Evolutionary conservation across 306 rosid species (phyloP).

Genomic region (Malus asiatica): DNA sequence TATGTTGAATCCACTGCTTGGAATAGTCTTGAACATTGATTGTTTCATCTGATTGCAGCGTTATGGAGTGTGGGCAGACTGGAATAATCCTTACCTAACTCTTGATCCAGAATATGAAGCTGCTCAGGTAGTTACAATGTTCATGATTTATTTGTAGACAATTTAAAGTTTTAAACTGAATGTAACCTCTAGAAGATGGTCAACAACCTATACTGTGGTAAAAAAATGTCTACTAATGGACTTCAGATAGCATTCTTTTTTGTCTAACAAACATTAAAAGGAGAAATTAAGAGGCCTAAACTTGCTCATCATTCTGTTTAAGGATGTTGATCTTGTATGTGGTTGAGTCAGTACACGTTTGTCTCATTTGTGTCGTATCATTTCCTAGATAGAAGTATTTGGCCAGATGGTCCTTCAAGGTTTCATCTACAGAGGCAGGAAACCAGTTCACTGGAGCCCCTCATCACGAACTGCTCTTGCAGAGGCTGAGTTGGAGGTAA

Average conservation of each 20-base stretch:
- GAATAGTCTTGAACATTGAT: constrained; percentile 13
- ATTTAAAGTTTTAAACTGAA: constrained; percentile 5
- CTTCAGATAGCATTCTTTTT: neutral
- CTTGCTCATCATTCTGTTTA: neutral
- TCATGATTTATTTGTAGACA: constrained; percentile 14
- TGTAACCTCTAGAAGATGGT: constrained; percentile 1
- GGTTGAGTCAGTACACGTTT: neutral
- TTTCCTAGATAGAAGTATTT: constrained; percentile 88
- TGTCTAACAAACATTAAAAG: neutral
- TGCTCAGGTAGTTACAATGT: constrained; percentile 78
- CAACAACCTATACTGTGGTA: neutral
- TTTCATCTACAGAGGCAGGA: constrained; percentile 85
- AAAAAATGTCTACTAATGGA: neutral
- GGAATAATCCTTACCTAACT: constrained; percentile 85
- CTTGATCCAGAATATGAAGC: constrained; percentile 96
- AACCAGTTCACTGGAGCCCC: constrained; percentile 99
- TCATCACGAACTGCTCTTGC: constrained; percentile 98
- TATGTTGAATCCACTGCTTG: neutral
- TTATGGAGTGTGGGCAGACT: constrained; percentile 98
- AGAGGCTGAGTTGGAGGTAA: constrained; percentile 98
- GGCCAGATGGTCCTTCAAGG: constrained; percentile 96
- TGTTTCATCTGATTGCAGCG: constrained; percentile 66
- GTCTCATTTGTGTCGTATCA: constrained; percentile 11
- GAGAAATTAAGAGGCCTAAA: neutral
- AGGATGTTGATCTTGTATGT: neutral